Evolutionary conservation across 2,329 filamentous ascomycete genomes (phyloP), one percentile per base, ranked within the genome.

Genomic region (Paraconiothyrium sp.): DNA sequence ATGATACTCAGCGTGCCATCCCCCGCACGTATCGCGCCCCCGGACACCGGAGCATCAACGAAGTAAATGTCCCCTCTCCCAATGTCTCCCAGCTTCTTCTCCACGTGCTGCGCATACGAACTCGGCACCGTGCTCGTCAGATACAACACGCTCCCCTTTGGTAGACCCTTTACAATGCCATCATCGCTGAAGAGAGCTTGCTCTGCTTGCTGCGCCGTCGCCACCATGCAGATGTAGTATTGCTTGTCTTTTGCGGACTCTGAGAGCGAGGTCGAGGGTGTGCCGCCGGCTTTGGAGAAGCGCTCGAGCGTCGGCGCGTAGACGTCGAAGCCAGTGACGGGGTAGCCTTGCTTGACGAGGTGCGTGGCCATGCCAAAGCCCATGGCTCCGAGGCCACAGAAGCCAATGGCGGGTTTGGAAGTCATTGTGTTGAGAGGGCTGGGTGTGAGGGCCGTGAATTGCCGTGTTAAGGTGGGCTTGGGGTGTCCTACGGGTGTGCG

Each of bases 281-380:
- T 81, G 20, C 90, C 90, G 50, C 90, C 90, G 0, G 87, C 88
- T 4, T 83, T 78, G 46, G 84, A 79, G 80, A 92, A 92, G 24
- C 84, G 85, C 58, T 90, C 86, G 37, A 92, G 84, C 0, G 89
- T 88, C 6, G 89, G 88, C 2, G 81, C 81, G 80, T 86, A 92
- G 44, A 92, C 86, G 72, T 93, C 91, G 74, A 88, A 93, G 59
- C 90, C 90, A 24, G 86, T 89, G 27, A 93, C 90, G 30, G 80
- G 63, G 76, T 90, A 91, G 60, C 89, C 89, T 65, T 86, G 80
- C 67, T 88, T 87, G 70, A 92, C 82, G 49, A 93, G 85, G 73
- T 92, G 85, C 62, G 87, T 91, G 65, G 91, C 91, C 90, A 93
- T 93, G 74, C 91, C 91, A 76, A 92, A 91, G 73, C 91, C 91